phyloP scores from a whole-genome alignment of 176 grass and related monocot genomes.

The Triticum timopheevii region DNA sequence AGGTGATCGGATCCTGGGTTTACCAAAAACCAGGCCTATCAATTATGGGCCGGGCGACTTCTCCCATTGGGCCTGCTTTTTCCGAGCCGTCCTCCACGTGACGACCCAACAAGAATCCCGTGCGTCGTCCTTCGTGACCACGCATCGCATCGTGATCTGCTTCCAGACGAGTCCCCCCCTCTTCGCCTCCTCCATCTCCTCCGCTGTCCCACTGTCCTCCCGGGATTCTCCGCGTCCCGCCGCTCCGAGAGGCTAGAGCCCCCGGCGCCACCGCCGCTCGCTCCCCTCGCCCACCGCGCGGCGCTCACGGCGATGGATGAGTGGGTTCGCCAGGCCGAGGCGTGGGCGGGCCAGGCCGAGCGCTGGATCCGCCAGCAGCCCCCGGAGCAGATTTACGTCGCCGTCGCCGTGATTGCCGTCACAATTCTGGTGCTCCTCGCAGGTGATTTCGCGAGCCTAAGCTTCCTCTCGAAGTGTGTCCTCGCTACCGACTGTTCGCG shows the following conservation, averaged over 20 bases:
- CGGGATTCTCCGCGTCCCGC: not conserved
- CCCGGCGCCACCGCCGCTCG: not conserved
- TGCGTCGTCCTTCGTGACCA: slow-evolving; percentile 1
- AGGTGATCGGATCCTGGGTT: too few species aligned
- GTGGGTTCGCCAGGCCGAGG: slow-evolving; percentile 40
- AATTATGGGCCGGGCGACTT: too few species aligned
- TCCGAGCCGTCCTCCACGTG: not conserved
- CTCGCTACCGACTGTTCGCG: not conserved
- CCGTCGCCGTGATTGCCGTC: slow-evolving; percentile 51
- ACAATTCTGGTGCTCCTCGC: slow-evolving; percentile 52
- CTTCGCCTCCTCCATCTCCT: not conserved
- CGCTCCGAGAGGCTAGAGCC: not conserved
- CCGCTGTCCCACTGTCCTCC: not conserved
- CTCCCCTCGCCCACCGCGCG: not conserved
- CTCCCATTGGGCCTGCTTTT: not conserved
- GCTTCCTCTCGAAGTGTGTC: not conserved
- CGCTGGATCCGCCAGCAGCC: slow-evolving; percentile 76
- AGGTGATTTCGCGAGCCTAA: slow-evolving; percentile 25
- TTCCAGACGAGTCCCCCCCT: not conserved
- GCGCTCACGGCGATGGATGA: slow-evolving; percentile 45
- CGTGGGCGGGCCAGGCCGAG: slow-evolving; percentile 51
- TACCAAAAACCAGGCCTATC: too few species aligned
- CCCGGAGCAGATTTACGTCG: slow-evolving; percentile 77
- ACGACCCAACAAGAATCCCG: not conserved
- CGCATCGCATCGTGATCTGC: not conserved